Percentiles rank a stretch among this genome's conserved stretches.
Conservation (phyloP, 345 rosid species). For the Viola odorata region DNA sequence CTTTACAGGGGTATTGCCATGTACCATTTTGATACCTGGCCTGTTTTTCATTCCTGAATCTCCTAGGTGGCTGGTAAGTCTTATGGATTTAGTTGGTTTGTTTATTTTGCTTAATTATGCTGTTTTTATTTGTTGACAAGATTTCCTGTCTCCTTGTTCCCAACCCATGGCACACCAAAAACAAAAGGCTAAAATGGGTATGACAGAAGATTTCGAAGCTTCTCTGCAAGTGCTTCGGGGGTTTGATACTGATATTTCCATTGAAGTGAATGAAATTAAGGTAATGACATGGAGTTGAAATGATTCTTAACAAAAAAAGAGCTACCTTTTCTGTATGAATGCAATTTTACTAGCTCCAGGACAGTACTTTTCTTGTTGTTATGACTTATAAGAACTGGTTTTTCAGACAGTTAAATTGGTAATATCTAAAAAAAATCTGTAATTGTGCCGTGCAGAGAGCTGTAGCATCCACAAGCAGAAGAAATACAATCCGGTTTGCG, state of each 20-base stretch:
- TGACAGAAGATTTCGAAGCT: slow-evolving; percentile 94
- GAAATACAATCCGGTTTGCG: slow-evolving; percentile 66
- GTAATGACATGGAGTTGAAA: slow-evolving; percentile 27
- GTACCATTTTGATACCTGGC: slow-evolving; percentile 78
- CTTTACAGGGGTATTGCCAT: slow-evolving; percentile 76
- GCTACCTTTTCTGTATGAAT: no score
- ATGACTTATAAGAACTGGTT: not conserved
- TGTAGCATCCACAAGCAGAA: slow-evolving; percentile 71
- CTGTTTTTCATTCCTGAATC: slow-evolving; percentile 97
- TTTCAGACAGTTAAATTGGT: not conserved
- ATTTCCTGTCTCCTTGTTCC: slow-evolving; percentile 14
- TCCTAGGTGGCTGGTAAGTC: slow-evolving; percentile 95
- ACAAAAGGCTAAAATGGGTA: slow-evolving; percentile 92
- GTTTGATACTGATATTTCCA: slow-evolving; percentile 84
- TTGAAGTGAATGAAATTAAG: slow-evolving; percentile 97
- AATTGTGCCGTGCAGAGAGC: slow-evolving; percentile 57
- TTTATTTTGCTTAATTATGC: slow-evolving; percentile 1
- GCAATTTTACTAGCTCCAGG: no score
- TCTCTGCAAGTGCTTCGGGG: slow-evolving; percentile 98
- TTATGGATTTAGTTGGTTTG: slow-evolving; percentile 12
- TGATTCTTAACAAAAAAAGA: not conserved
- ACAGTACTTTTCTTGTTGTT: not conserved
- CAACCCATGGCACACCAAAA: not conserved
- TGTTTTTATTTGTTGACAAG: slow-evolving; percentile 12
- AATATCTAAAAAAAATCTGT: slow-evolving; percentile 1